phyloP scores from a whole-genome alignment of 2,329 filamentous ascomycete genomes.

The Helminthosporium solani region DNA sequence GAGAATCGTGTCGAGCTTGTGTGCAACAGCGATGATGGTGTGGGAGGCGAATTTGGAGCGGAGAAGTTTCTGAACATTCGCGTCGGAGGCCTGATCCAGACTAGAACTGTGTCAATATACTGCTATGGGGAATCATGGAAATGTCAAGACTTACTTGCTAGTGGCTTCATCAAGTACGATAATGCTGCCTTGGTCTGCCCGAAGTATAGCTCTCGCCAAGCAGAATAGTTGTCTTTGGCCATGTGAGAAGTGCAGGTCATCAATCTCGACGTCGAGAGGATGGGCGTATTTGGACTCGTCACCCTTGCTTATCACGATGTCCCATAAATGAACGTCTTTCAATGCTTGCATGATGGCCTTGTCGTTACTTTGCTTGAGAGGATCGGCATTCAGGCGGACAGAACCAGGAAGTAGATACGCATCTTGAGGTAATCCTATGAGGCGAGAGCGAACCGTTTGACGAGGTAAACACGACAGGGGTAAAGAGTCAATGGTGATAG shows the following conservation, averaged over 20 bases:
- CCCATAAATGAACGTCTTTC: conserved; percentile 49
- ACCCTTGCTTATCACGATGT: conserved; percentile 38
- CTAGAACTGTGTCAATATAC: conserved; percentile 32
- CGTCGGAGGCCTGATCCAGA: conserved; percentile 60
- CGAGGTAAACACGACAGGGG: conserved; percentile 49
- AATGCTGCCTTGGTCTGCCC: conserved; percentile 24
- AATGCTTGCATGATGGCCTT: conserved; percentile 47
- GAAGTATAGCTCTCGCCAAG: conserved; percentile 59
- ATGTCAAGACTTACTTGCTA: conserved; percentile 26
- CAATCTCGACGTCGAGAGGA: conserved; percentile 33
- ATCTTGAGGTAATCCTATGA: conserved; percentile 55
- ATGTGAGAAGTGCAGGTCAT: conserved; percentile 34
- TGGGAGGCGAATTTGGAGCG: conserved; percentile 55
- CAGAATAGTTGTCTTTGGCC: conserved; percentile 67
- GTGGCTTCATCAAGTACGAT: conserved; percentile 39
- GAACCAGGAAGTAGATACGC: conserved; percentile 52
- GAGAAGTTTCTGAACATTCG: conserved; percentile 58
- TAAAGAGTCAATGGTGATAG: conserved; percentile 50
- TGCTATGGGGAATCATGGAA: neutral
- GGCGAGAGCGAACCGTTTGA: conserved; percentile 47
- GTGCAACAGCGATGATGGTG: conserved; percentile 61
- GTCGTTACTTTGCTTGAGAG: conserved; percentile 40
- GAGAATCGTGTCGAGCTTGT: conserved; percentile 58
- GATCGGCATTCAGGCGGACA: conserved; percentile 53
- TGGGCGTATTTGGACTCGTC: conserved; percentile 33